Conservation (phyloP, 2,329 filamentous ascomycete species). For the Calonectria pteridis region DNA sequence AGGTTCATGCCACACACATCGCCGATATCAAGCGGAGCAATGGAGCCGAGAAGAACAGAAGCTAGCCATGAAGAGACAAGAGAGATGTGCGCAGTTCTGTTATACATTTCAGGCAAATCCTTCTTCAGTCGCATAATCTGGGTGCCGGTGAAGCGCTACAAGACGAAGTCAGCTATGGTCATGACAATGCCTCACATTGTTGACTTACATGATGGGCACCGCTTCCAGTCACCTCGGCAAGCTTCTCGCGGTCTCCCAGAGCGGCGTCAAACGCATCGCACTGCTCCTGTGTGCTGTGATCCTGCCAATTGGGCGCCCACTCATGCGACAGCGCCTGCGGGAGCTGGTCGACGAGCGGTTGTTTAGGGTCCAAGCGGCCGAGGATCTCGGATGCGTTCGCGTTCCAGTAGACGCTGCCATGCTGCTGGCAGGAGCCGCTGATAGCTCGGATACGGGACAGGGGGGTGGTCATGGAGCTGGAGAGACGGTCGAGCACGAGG, state of each 20-base stretch:
- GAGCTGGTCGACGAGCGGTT: constrained; percentile 80
- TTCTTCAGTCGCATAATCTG: constrained; percentile 92
- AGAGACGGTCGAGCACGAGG: constrained; percentile 81
- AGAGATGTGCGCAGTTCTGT: constrained; percentile 84
- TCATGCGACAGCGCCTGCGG: constrained; percentile 81
- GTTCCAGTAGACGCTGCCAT: constrained; percentile 97
- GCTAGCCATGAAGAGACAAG: constrained; percentile 96
- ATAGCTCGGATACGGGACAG: constrained; percentile 83
- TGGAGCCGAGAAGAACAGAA: constrained; percentile 85
- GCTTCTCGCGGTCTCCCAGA: constrained; percentile 73
- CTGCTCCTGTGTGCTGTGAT: constrained; percentile 92
- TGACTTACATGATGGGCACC: constrained; percentile 88
- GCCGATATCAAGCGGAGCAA: constrained; percentile 92
- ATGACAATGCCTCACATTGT: background rate
- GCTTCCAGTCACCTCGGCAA: constrained; percentile 88
- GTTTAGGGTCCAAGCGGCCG: constrained; percentile 67
- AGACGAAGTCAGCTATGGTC: constrained; percentile 8
- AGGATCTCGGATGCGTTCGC: constrained; percentile 75
- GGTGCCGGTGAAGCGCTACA: constrained; percentile 92
- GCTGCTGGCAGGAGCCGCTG: constrained; percentile 95
- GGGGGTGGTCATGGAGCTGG: constrained; percentile 71
- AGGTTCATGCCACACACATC: constrained; percentile 98
- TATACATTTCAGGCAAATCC: constrained; percentile 85
- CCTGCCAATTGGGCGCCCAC: constrained; percentile 97
- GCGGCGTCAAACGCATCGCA: constrained; percentile 87